Percentiles rank a stretch among this genome's conserved stretches.
Conservation (phyloP, 2,329 filamentous ascomycete genomes). For the Herpotrichia juniperi region DNA sequence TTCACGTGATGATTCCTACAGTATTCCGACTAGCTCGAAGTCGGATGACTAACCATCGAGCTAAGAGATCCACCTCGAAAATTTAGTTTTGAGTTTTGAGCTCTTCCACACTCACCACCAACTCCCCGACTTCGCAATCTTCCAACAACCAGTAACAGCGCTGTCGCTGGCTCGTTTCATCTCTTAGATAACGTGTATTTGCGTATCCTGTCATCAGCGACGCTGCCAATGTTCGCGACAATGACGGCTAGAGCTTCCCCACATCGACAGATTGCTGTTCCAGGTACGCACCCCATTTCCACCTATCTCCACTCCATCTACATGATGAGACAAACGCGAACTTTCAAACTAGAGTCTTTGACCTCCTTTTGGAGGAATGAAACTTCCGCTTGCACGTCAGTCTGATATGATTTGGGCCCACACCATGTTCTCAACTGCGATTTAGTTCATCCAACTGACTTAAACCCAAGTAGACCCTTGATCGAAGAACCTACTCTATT, state of each 20-base stretch:
- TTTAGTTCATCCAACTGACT: neutral
- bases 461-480: too few relatives aligned
- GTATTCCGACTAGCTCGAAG: too few relatives aligned
- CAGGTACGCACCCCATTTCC: conserved; percentile 1
- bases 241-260: neutral
- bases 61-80: conserved; percentile 4
- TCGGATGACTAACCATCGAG: neutral
- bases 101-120: neutral
- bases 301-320: conserved; percentile 12
- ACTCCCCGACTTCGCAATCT: neutral
- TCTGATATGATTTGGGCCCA: conserved; percentile 34
- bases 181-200: neutral
- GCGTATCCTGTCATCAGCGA: neutral
- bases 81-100: conserved; percentile 8
- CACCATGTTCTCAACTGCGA: neutral
- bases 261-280: neutral
- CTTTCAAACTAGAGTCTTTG: conserved; percentile 55
- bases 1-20: too few relatives aligned
- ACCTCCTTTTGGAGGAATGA: conserved; percentile 49
- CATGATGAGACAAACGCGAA: conserved; percentile 50
- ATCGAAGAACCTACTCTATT: too few relatives aligned
- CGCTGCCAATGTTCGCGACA: neutral
- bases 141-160: neutral
- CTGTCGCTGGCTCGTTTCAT: neutral
- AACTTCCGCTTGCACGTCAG: conserved; percentile 53